Conservation (phyloP, 768 basidiomycete genomes). For the Podaxis carcinomalis region DNA sequence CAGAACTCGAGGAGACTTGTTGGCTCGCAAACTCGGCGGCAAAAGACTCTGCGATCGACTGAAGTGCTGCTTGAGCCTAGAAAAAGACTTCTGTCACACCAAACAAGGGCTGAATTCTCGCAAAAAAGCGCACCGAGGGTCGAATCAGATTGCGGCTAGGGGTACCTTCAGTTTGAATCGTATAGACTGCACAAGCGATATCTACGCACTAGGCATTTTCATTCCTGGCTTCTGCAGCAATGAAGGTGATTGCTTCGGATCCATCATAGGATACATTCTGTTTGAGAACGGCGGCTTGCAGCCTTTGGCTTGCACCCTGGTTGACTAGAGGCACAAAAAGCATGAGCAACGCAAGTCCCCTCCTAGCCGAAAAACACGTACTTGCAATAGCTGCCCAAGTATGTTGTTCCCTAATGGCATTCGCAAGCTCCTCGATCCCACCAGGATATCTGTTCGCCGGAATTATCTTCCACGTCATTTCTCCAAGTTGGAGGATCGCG, state of each 20-base stretch:
- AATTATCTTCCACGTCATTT: constrained; percentile 42
- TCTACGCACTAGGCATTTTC: constrained; percentile 38
- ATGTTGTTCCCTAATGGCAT: constrained; percentile 42
- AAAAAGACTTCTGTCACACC: too few species aligned
- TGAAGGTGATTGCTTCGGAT: constrained; percentile 43
- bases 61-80: too few species aligned
- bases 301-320: too few species aligned
- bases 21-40: not conserved
- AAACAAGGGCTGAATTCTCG: constrained; percentile 21
- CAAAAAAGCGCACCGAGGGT: too few species aligned
- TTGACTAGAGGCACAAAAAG: too few species aligned
- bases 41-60: not conserved
- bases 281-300: too few species aligned
- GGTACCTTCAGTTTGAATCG: not conserved
- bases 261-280: constrained; percentile 44
- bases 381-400: constrained; percentile 53
- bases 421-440: constrained; percentile 36
- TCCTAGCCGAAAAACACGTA: constrained; percentile 15
- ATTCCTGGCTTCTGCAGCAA: constrained; percentile 25
- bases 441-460: constrained; percentile 38
- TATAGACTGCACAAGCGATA: not conserved
- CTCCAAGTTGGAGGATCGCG: constrained; percentile 20
- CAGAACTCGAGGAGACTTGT: too few species aligned
- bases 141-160: too few species aligned
- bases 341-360: too few species aligned